Evolutionary conservation across 176 grass and related monocot genomes (phyloP), one percentile per base, ranked within the genome.

Genomic region (Triticum aestivum): DNA sequence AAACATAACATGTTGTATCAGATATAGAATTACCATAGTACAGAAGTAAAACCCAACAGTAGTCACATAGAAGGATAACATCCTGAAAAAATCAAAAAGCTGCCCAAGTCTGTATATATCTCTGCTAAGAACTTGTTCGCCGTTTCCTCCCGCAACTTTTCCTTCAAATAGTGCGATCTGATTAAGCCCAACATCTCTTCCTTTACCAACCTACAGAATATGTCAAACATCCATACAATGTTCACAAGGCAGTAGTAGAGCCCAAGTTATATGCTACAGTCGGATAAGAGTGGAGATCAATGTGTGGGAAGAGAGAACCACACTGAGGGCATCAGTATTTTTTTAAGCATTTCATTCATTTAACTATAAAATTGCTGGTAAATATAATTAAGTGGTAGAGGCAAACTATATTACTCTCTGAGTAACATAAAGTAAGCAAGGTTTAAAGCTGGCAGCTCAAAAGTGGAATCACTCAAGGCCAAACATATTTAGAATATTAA

Each of bases 31-130:
- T 93, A 98, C 95, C 95, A 98, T 98, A 75, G 95, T 98, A 84
- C 95, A 98, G 56, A 93, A 78, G 79, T 98, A 98, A 86, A 98
- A 98, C 3, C 95, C 95, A 87, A 98, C 80, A 77, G 95, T 95
- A 72, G 93, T 87, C 87, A 98, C 91, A 79, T 93, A 98, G 87
- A 98, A 98, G 77, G 95, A 95, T 79, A 95, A 81, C 95, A 98
- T 98, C 80, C 95, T 87, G 83, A 98, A 95, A 72, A 98, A 98
- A 38, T 98, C 95, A 90, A 98, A 98, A 58, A 93, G 91, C 84
- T 98, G 95, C 21, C 95, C 95, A 39, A 98, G 95, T 90, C 95
- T 95, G 87, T 95, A 98, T 87, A 98, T 89, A 83, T 98, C 95
- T 84, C 95, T 85, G 81, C 95, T 98, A 65, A 98, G 91, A 23